These are phyloP conservation scores for California macrophylla DNA, from an alignment of 441 rosid genomes.

Conservation along the genomic window DNA sequence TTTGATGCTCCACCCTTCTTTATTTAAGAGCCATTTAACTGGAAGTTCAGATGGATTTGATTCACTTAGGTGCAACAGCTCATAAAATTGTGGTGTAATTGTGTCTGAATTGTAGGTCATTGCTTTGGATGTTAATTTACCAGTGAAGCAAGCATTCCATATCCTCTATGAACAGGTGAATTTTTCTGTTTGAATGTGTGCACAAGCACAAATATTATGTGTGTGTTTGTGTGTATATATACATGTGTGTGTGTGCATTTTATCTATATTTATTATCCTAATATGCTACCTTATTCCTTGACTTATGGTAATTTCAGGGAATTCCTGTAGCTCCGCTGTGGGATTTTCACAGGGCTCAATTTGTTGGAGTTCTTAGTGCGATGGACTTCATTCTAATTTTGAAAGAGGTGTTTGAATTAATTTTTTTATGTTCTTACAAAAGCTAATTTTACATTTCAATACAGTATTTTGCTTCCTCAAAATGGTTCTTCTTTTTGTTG, in stretches of 20 bases:
- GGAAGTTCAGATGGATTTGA: slow-evolving; percentile 4
- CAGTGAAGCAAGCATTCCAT: slow-evolving; percentile 64
- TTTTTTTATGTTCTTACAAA: background rate
- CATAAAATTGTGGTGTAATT: background rate
- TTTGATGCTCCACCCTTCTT: slow-evolving; percentile 29
- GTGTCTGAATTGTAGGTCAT: slow-evolving; percentile 33
- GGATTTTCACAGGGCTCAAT: slow-evolving; percentile 43
- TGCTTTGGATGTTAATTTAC: slow-evolving; percentile 53
- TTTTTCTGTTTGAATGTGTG: slow-evolving; percentile 5
- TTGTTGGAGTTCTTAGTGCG: slow-evolving; percentile 52
- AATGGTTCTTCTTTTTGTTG: background rate
- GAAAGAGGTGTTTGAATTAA: slow-evolving; percentile 34
- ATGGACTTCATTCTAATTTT: slow-evolving; percentile 51
- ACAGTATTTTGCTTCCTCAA: background rate
- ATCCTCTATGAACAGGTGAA: slow-evolving; percentile 52
- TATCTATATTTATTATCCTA: background rate
- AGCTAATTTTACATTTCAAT: background rate
- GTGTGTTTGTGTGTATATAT: background rate
- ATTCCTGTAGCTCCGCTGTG: slow-evolving; percentile 56
- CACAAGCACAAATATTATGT: background rate
- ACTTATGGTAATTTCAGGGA: slow-evolving; percentile 34
- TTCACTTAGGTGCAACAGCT: background rate
- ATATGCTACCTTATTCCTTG: background rate
- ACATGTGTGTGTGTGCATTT: background rate
- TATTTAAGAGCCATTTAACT: slow-evolving; percentile 7